These are phyloP conservation scores for Sugiyamaella qingdaonensis DNA, from an alignment of 805 yeast genomes.

Conservation along the genomic window DNA sequence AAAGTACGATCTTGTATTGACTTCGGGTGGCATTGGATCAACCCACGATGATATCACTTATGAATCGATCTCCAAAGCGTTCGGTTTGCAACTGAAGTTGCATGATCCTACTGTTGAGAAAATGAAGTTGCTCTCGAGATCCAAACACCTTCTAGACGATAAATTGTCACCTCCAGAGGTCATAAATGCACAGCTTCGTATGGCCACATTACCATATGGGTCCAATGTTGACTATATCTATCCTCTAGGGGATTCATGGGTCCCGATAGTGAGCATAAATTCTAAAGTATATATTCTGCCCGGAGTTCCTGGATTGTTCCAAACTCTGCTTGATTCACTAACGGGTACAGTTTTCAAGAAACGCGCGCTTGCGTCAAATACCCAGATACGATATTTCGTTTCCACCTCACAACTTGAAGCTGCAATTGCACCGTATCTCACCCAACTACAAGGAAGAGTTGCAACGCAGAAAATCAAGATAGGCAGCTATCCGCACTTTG, in stretches of 20 bases:
- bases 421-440: slow-evolving; percentile 61
- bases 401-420: slow-evolving; percentile 60
- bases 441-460: slow-evolving; percentile 46
- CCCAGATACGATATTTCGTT: slow-evolving; percentile 48
- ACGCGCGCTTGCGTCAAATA: slow-evolving; percentile 37
- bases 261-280: slow-evolving; percentile 71
- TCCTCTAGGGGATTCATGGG: slow-evolving; percentile 63
- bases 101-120: slow-evolving; percentile 55
- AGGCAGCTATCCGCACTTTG: slow-evolving; percentile 82
- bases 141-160: slow-evolving; percentile 28
- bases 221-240: slow-evolving; percentile 32
- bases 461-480: slow-evolving; percentile 50
- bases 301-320: slow-evolving; percentile 77
- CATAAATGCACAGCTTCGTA: slow-evolving; percentile 58
- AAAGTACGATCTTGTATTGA: slow-evolving; percentile 62
- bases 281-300: slow-evolving; percentile 69
- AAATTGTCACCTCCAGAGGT: slow-evolving; percentile 38
- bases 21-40: slow-evolving; percentile 77
- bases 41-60: slow-evolving; percentile 91
- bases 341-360: slow-evolving; percentile 34
- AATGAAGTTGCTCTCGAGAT: slow-evolving; percentile 48
- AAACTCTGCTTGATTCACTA: slow-evolving; percentile 45
- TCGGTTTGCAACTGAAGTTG: slow-evolving; percentile 44
- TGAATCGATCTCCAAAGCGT: slow-evolving; percentile 66
- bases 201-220: slow-evolving; percentile 73